A percentile compares a stretch with the other conserved stretches of the same genome.
phyloP scores from a whole-genome alignment of 306 rosid genomes.

The Lotus japonicus region DNA sequence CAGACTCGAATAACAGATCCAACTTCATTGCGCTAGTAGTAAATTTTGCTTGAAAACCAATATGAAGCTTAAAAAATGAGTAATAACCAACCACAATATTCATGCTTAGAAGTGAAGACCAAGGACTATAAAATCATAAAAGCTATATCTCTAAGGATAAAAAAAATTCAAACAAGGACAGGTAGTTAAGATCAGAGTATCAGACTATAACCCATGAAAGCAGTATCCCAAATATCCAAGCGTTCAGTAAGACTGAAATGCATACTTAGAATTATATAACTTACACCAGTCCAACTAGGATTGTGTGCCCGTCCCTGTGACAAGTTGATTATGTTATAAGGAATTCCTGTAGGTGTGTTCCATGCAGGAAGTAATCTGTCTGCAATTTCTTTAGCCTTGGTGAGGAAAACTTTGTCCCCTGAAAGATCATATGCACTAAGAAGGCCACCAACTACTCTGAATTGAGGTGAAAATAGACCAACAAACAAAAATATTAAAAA shows the following conservation, averaged over 20 bases:
- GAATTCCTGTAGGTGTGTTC: conserved; percentile 89
- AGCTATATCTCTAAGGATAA: not conserved
- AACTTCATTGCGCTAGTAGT: not conserved
- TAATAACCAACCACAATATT: not conserved
- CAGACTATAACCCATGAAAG: not conserved
- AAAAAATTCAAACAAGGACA: not conserved
- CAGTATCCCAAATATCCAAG: not conserved
- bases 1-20: not conserved
- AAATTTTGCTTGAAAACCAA: conserved; percentile 3
- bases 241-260: conserved; percentile 1
- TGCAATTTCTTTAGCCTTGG: conserved; percentile 89
- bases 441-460: conserved; percentile 99
- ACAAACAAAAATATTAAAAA: not conserved
- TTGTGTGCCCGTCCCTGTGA: conserved; percentile 75
- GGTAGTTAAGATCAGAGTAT: not conserved
- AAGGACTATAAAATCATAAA: not conserved
- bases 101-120: conserved; percentile 13
- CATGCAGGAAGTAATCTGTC: conserved; percentile 97
- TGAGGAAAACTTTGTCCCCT: conserved; percentile 77
- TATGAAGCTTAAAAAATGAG: not conserved
- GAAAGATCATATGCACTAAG: conserved; percentile 97
- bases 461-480: conserved; percentile 31
- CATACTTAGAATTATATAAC: conserved; percentile 22
- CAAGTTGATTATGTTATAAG: conserved; percentile 87
- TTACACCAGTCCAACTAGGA: conserved; percentile 95